A percentile compares a stretch with the other conserved stretches of the same genome.
Conservation (phyloP, 2,329 filamentous ascomycete genomes). For the Aspergillus novofumigatus region DNA sequence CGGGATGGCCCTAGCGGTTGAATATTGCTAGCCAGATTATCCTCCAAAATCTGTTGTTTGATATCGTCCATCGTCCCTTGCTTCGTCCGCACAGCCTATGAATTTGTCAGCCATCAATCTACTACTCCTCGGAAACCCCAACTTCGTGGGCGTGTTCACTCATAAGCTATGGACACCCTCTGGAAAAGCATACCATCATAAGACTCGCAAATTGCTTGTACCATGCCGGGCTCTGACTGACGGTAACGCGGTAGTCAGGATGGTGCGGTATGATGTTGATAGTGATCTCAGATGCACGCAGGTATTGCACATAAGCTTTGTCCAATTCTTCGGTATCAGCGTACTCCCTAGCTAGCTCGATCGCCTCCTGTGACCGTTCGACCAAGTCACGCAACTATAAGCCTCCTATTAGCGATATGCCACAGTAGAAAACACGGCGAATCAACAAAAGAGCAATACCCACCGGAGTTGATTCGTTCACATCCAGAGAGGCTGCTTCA, state of each 20-base stretch:
- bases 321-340: conserved; percentile 51
- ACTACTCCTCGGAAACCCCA: not conserved
- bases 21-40: conserved; percentile 29
- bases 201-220: conserved; percentile 48
- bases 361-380: conserved; percentile 32
- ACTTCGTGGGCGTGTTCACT: not conserved
- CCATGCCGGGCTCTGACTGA: conserved; percentile 49
- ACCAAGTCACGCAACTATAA: conserved; percentile 33
- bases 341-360: conserved; percentile 30
- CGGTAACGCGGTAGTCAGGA: conserved; percentile 65
- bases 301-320: conserved; percentile 75
- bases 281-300: conserved; percentile 74
- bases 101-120: conserved; percentile 7
- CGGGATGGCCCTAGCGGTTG: conserved; percentile 19
- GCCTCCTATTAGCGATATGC: conserved; percentile 12
- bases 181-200: conserved; percentile 38
- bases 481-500: conserved; percentile 30
- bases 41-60: conserved; percentile 38
- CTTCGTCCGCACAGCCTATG: conserved; percentile 37
- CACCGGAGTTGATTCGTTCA: conserved; percentile 32
- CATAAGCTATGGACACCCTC: not conserved
- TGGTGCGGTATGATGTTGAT: conserved; percentile 73
- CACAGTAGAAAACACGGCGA: not conserved
- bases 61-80: conserved; percentile 40
- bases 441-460: conserved; percentile 4